Evolutionary conservation across 2,329 filamentous ascomycete species (phyloP), one percentile per base, ranked within the genome.

Genomic region (Gyromitra esculenta): DNA sequence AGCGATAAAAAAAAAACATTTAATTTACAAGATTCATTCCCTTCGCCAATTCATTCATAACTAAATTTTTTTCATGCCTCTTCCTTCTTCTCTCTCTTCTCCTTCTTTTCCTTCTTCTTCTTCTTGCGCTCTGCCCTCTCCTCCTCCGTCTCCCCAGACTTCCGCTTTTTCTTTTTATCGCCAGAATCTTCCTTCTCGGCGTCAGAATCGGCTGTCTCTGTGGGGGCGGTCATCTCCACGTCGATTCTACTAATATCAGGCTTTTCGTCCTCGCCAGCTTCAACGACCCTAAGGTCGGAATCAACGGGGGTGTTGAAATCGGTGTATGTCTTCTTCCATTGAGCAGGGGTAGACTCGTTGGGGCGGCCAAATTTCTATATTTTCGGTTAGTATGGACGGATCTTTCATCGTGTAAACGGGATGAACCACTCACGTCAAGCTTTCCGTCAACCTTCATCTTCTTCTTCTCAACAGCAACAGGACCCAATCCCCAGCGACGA

Each of bases 371-470:
- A 98, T 91, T 99, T 99, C 87, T 89, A 76, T 9, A 41, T 11
- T 39, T 52, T 54, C 9, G 79, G 87, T 83, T 72, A 79, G 64
- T 52, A 57, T 18, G 57, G 31, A 65, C 37, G 5, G 57, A 31
- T 15, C 31, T 41, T 73, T 50, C 50, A 21, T 11, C 69, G 37
- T 9, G n/a, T 37, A 13, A 39, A 52, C 56, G 41, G 15, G 18
- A 48, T 43, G 41, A 11, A 59, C 41, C 11, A 84, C 87, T 83
- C 83, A 89, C 87, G 87, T 99, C 96, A 77, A 99, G 91, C 86
- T 97, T 97, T 85, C 96, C 96, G 81, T 93, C 92, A 68, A 94
- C 93, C 90, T 98, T 98, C 87, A 99, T 90, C 90, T 98, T 97
- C 92, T 99, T 99, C 91, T 99, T 99, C 88, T 98, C 94, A 63